These are phyloP conservation scores for Cladosporium sp. DNA, from an alignment of 2,329 filamentous ascomycete species.

Conservation along the genomic window DNA sequence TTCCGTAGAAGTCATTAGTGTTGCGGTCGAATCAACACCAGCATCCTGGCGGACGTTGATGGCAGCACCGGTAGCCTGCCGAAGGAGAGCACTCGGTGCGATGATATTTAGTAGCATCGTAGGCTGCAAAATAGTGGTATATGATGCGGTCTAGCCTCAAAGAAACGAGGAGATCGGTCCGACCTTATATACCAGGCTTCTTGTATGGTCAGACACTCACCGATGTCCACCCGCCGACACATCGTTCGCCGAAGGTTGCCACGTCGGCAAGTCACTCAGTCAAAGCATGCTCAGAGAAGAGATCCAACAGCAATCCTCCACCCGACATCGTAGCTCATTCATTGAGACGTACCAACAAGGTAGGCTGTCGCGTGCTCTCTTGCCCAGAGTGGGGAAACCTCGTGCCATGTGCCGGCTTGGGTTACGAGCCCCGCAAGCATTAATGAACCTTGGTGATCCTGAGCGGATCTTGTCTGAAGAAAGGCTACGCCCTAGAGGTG, in stretches of 20 bases:
- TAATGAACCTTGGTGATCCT: background rate
- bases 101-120: background rate
- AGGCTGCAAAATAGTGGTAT: background rate
- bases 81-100: background rate
- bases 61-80: background rate
- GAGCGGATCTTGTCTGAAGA: background rate
- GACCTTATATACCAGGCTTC: background rate
- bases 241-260: background rate
- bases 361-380: slow-evolving; percentile 1
- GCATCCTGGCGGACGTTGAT: background rate
- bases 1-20: slow-evolving; percentile 19
- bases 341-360: background rate
- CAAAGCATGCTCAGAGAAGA: background rate
- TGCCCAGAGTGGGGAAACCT: background rate
- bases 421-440: background rate
- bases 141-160: background rate
- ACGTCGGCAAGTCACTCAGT: background rate
- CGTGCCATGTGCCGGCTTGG: background rate
- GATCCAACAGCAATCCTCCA: background rate
- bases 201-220: background rate
- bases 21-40: background rate
- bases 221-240: background rate
- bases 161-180: background rate
- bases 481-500: background rate
- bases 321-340: background rate